These are phyloP conservation scores for Euphorbia corollata DNA, from an alignment of 441 rosid species.

Conservation along the genomic window DNA sequence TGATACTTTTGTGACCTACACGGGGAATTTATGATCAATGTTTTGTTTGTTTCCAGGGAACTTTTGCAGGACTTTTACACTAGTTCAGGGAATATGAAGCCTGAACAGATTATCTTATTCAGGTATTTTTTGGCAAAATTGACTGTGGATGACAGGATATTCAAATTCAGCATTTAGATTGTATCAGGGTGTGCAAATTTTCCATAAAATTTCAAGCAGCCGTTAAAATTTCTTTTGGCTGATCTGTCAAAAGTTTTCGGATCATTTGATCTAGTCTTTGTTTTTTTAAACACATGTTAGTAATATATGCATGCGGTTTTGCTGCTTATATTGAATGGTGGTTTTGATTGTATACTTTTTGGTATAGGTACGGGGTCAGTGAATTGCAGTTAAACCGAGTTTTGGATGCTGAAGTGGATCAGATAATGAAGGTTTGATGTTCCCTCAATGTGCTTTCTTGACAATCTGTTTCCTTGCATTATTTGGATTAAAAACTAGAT, in stretches of 20 bases:
- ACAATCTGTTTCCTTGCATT: not conserved
- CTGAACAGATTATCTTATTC: conserved; percentile 73
- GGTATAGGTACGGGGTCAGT: conserved; percentile 76
- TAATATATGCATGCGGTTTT: too few relatives aligned
- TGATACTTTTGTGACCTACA: not conserved
- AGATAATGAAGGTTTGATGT: conserved; percentile 10
- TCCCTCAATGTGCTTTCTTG: conserved; percentile 21
- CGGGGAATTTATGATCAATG: not conserved
- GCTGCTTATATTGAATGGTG: not conserved
- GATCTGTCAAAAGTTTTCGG: not conserved
- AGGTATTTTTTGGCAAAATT: conserved; percentile 50
- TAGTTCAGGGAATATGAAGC: conserved; percentile 67
- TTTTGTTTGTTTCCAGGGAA: conserved; percentile 40
- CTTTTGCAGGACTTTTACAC: conserved; percentile 57
- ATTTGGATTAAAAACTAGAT: too few relatives aligned
- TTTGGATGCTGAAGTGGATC: conserved; percentile 55
- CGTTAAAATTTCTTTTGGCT: not conserved
- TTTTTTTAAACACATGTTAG: not conserved
- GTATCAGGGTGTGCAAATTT: too few relatives aligned
- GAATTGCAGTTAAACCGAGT: conserved; percentile 89
- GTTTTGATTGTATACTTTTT: conserved; percentile 3
- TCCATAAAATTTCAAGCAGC: too few relatives aligned
- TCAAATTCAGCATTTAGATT: not conserved
- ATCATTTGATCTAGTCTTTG: not conserved
- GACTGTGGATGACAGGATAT: too few relatives aligned